Percentiles rank a stretch among this genome's conserved stretches.
Conservation (phyloP, 2,329 filamentous ascomycete species). For the Thielaviopsis populi region DNA sequence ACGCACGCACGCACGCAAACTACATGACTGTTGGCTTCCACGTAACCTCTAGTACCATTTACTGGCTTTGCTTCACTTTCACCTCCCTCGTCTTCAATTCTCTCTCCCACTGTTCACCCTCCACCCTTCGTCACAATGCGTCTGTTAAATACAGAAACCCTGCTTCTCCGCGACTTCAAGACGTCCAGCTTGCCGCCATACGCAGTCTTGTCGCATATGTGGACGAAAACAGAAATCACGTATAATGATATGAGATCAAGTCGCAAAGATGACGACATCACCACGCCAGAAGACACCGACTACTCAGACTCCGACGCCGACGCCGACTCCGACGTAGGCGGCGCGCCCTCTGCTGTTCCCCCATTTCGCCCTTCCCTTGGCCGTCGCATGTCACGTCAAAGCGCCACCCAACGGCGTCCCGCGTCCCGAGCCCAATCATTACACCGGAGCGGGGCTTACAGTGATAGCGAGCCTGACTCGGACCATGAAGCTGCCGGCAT, state of each 20-base stretch:
- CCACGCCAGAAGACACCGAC: slow-evolving; percentile 10
- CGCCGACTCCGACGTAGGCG: neutral
- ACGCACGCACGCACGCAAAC: no score
- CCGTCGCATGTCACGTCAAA: neutral
- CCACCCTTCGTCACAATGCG: slow-evolving; percentile 9
- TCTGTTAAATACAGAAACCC: slow-evolving; percentile 13
- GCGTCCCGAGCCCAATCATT: neutral
- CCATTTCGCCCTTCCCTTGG: slow-evolving; percentile 2
- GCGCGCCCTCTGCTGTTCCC: neutral
- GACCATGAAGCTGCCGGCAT: neutral
- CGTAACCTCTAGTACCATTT: neutral
- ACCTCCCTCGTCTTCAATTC: neutral
- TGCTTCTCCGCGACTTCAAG: slow-evolving; percentile 14
- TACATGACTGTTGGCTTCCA: neutral
- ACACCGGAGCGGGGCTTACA: slow-evolving; percentile 8
- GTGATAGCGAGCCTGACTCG: slow-evolving; percentile 11
- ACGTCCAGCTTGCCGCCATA: slow-evolving; percentile 9
- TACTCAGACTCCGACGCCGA: neutral
- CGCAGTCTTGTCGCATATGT: slow-evolving; percentile 13
- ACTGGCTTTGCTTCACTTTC: neutral
- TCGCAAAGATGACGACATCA: neutral
- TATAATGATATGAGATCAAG: slow-evolving; percentile 12
- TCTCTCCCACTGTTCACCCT: neutral
- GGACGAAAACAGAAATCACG: slow-evolving; percentile 11
- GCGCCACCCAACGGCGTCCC: neutral